Conservation (phyloP, 106 monocot species). For the Dactylorhiza incarnata region DNA sequence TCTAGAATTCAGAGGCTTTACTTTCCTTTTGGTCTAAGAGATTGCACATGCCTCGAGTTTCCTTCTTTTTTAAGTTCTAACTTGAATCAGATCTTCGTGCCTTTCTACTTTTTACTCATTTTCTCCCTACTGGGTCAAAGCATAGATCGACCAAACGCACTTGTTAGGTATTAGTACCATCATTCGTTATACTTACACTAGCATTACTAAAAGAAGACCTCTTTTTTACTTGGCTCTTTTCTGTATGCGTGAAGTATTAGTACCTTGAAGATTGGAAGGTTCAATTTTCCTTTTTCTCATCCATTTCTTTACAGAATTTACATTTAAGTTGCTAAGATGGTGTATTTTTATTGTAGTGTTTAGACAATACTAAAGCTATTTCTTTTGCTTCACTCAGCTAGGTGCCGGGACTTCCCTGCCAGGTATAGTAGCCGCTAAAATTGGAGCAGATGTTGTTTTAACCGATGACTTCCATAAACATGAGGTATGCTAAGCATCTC, state of each 20-base stretch:
- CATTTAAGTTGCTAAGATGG: not conserved
- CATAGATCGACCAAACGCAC: not conserved
- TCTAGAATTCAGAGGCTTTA: too few relatives aligned
- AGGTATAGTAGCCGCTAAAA: conserved; percentile 86
- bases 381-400: conserved; percentile 32
- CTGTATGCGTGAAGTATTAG: not conserved
- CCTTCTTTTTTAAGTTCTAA: too few relatives aligned
- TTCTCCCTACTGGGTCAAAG: too few relatives aligned
- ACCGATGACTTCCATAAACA: conserved; percentile 51
- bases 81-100: too few relatives aligned
- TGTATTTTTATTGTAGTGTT: not conserved
- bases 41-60: too few relatives aligned
- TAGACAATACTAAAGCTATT: not conserved
- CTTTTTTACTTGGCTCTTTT: not conserved
- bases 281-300: not conserved
- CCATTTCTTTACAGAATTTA: not conserved
- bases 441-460: conserved; percentile 69
- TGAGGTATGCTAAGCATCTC: conserved; percentile 21
- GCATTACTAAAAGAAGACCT: not conserved
- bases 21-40: too few relatives aligned
- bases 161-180: not conserved
- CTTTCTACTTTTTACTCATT: too few relatives aligned
- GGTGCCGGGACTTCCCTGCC: conserved; percentile 95
- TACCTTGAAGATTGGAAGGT: not conserved
- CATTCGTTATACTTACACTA: not conserved